Evolutionary conservation across 306 rosid species (phyloP).

Genomic region (Prunus kanzakura): DNA sequence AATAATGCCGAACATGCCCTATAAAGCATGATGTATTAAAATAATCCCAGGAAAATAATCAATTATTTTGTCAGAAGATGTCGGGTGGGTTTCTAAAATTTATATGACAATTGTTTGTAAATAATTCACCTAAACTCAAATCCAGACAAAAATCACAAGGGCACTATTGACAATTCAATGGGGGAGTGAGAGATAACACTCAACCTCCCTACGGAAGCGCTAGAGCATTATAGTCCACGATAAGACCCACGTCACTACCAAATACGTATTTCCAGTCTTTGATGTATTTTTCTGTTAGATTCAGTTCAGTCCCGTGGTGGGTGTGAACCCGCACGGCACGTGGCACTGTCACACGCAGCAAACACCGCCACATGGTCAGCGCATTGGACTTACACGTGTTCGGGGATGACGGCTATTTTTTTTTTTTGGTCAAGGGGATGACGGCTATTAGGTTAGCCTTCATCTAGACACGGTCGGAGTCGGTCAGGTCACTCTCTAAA

Average conservation of each 20-base stretch:
- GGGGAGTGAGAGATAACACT: not conserved
- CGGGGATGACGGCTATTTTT: constrained; percentile 25
- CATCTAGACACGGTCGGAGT: not conserved
- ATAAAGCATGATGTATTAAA: too few species aligned
- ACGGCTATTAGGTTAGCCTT: constrained; percentile 27
- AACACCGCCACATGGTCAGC: constrained; percentile 24
- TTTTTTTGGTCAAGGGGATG: too few species aligned
- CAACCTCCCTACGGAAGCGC: not conserved
- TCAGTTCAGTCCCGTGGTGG: constrained; percentile 30
- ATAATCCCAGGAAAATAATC: too few species aligned
- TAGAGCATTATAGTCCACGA: constrained; percentile 7
- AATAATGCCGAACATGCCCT: too few species aligned
- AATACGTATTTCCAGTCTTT: not conserved
- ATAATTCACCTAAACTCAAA: not conserved
- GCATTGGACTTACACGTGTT: constrained; percentile 39
- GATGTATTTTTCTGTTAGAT: constrained; percentile 37
- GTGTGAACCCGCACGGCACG: constrained; percentile 2
- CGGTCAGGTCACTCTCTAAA: not conserved
- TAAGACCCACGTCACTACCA: constrained; percentile 18
- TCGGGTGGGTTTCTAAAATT: too few species aligned
- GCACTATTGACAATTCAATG: not conserved
- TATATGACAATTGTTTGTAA: not conserved
- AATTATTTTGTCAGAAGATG: too few species aligned
- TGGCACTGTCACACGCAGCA: not conserved
- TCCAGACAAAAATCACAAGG: not conserved